phyloP scores from a whole-genome alignment of 1,139 yeast species.

The Kazachstania sp. region DNA sequence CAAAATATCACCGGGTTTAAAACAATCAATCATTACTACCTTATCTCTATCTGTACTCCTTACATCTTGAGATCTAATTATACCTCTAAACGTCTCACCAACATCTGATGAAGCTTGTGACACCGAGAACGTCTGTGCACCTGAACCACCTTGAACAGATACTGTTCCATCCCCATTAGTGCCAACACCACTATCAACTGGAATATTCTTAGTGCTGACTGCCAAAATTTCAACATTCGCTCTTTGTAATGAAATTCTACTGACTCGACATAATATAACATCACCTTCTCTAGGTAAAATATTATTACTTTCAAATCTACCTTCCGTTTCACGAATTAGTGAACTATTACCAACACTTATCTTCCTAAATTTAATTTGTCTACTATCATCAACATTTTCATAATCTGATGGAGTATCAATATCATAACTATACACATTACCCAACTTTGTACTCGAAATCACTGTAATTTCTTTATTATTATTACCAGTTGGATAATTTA shows the following conservation, averaged over 20 bases:
- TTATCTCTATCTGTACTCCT: constrained; percentile 87
- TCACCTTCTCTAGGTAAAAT: constrained; percentile 80
- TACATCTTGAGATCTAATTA: constrained; percentile 80
- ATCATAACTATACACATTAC: constrained; percentile 35
- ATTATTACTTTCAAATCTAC: constrained; percentile 25
- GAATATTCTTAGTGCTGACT: constrained; percentile 52
- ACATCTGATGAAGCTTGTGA: constrained; percentile 53
- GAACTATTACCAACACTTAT: constrained; percentile 11
- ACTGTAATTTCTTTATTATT: constrained; percentile 31
- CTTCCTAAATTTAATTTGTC: constrained; percentile 12
- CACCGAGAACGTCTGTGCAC: constrained; percentile 42
- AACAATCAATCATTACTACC: constrained; percentile 69
- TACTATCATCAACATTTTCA: constrained; percentile 2
- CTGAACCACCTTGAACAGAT: constrained; percentile 50
- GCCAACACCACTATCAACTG: constrained; percentile 57
- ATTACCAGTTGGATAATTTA: constrained; percentile 16
- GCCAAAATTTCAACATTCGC: constrained; percentile 79
- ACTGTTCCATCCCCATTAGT: constrained; percentile 43
- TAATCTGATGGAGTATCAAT: constrained; percentile 5
- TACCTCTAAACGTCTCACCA: constrained; percentile 88
- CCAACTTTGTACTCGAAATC: constrained; percentile 62
- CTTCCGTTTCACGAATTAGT: constrained; percentile 10
- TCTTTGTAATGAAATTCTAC: constrained; percentile 54
- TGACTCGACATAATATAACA: constrained; percentile 67
- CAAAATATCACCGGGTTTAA: constrained; percentile 87